Evolutionary conservation across 202 grass and related monocot species (phyloP), one percentile per base, ranked within the genome.

Genomic region (Setaria italica): DNA sequence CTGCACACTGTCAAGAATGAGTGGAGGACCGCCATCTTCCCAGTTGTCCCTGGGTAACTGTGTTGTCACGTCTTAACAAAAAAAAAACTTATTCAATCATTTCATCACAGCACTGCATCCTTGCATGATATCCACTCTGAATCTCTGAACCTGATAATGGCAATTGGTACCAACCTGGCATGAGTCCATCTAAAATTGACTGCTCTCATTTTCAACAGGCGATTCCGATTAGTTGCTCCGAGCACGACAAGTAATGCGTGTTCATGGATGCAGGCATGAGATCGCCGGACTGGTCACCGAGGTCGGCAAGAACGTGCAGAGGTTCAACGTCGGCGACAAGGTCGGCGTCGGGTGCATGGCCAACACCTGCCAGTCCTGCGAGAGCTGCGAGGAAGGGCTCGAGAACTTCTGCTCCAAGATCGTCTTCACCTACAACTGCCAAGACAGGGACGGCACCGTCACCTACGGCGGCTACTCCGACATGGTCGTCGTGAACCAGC

Each of bases 321-420:
- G 67, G 6, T 95, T 92, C 81, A 84, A 68, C 70, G 78, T 85
- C 3, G 95, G 92, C 8, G 89, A 98, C 65, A 86, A 72, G 60
- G 95, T 92, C 0, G 93, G 93, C 35, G 88, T 98, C 5, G 93
- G 95, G 29, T 92, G 91, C 86, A 82, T 98, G 86, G 95, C 92
- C 12, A 90, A 92, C 68, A 87, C 91, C 4, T 98, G 95, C 50
- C 85, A 29, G 14, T 72, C 84, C 50, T 98, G 95, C 78, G 72
- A 87, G 32, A 77, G 71, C 74, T 95, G 93, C 58, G 21, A 57
- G 3, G 67, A 70, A 5, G 89, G 84, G 11, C 78, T 69, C 0
- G 95, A 98, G 87, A 98, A 94, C 82, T 86, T 89, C 91, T 95
- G 95, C 64, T 85, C 93, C 33, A 55, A 49, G 67, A 48, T 88